Evolutionary conservation across 2,329 filamentous ascomycete species (phyloP), one percentile per base, ranked within the genome.

Genomic region (Colletotrichum trifolii): DNA sequence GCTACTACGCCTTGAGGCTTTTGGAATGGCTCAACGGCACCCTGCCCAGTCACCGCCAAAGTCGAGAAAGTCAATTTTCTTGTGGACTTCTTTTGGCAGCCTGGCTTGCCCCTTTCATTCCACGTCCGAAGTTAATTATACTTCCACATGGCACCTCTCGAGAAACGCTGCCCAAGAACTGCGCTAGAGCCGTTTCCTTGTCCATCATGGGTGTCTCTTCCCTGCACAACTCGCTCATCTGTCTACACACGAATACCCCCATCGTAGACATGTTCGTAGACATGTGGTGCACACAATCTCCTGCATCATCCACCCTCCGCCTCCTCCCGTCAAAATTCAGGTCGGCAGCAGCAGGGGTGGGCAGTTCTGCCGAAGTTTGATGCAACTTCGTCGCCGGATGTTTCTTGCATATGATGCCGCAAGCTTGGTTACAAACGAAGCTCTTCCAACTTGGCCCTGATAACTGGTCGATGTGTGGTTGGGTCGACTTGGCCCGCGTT

Each of bases 401-500:
- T 54, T 53, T 64, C 71, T 72, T 77, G 74, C 74, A 78, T 77
- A 70, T 65, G 72, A 69, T 70, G 67, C 76, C 73, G 76, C 75
- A 74, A 76, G 71, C 77, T 76, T 75, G 70, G 60, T 60, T 58
- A 57, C 53, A 67, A 40, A 58, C 58, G 58, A 62, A 57, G 45
- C 52, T 61, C 52, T 38, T 61, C 25, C 25, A 65, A 52, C 67
- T 67, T 68, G 67, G 60, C 60, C 35, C 61, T 36, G 73, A 80
- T 79, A 79, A 77, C 73, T 74, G 59, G 73, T 73, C 72, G 74
- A 68, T 71, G 69, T 73, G 69, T 79, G 73, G 79, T 77, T 81
- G 77, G 77, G 64, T 40, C 46, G 58, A 40, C 36, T 54, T 60
- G 52, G 60, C 49, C 54, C 15, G 15, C 53, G 47, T 35, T 64